Evolutionary conservation across 345 rosid genomes (phyloP).

Genomic region (Corchorus capsularis): DNA sequence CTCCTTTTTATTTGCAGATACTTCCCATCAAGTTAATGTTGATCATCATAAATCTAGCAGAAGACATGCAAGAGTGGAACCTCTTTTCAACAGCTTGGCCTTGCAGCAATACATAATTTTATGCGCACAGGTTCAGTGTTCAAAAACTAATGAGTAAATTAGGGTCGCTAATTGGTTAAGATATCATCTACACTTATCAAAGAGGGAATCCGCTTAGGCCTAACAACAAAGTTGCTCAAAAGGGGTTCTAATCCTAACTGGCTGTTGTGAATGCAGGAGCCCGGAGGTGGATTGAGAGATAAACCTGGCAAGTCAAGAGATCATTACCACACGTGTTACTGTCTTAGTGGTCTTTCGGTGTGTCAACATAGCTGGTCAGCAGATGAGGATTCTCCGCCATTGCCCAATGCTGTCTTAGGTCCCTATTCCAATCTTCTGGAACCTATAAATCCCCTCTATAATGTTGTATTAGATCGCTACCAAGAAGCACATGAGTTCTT

Average conservation of each 20-base stretch:
- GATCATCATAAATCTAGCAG: conserved; percentile 31
- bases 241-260: neutral
- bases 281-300: conserved; percentile 82
- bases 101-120: conserved; percentile 82
- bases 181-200: neutral
- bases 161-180: neutral
- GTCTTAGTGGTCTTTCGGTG: conserved; percentile 81
- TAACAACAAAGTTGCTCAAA: neutral
- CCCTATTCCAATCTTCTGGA: conserved; percentile 74
- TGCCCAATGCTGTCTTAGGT: conserved; percentile 62
- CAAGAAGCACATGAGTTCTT: conserved; percentile 72
- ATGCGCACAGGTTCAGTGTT: conserved; percentile 71
- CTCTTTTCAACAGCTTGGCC: conserved; percentile 70
- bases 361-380: conserved; percentile 67
- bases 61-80: conserved; percentile 38
- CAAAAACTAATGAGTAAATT: neutral
- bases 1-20: conserved; percentile 27
- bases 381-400: conserved; percentile 56
- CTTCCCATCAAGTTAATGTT: conserved; percentile 22
- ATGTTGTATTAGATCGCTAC: conserved; percentile 64
- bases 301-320: conserved; percentile 79
- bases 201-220: neutral
- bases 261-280: conserved; percentile 42
- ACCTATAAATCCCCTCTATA: conserved; percentile 76
- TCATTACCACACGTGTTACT: conserved; percentile 92